These are phyloP conservation scores for Iberis pinnata DNA, from an alignment of 345 rosid genomes.

Conservation along the genomic window DNA sequence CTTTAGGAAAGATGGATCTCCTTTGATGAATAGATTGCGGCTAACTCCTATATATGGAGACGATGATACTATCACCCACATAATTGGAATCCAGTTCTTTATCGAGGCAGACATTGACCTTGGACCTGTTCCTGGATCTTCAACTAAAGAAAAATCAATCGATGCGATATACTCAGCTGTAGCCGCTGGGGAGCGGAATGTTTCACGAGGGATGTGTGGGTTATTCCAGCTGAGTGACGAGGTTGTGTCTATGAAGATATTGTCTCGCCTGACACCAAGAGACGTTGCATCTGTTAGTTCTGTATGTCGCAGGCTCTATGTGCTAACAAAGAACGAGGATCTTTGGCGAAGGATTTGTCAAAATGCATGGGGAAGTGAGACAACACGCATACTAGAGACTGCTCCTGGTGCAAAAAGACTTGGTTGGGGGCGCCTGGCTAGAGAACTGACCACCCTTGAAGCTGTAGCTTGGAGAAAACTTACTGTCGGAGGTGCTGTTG, in stretches of 20 bases:
- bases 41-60: slow-evolving; percentile 83
- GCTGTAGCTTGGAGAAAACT: too few species aligned
- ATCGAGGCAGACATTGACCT: slow-evolving; percentile 77
- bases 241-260: slow-evolving; percentile 61
- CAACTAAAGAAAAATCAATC: slow-evolving; percentile 40
- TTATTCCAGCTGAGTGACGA: slow-evolving; percentile 67
- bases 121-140: slow-evolving; percentile 59
- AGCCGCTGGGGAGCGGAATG: slow-evolving; percentile 50
- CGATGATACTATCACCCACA: slow-evolving; percentile 65
- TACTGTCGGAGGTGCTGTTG: too few species aligned
- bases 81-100: slow-evolving; percentile 82
- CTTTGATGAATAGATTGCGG: slow-evolving; percentile 65
- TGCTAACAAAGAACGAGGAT: slow-evolving; percentile 69
- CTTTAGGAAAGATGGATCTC: slow-evolving; percentile 81
- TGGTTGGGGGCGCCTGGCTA: too few species aligned
- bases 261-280: slow-evolving; percentile 71
- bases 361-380: slow-evolving; percentile 85
- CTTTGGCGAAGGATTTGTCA: slow-evolving; percentile 88
- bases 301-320: slow-evolving; percentile 56
- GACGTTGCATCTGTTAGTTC: slow-evolving; percentile 78
- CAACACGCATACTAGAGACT: slow-evolving; percentile 63
- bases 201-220: slow-evolving; percentile 58
- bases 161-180: slow-evolving; percentile 28
- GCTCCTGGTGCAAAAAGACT: too few species aligned
- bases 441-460: too few species aligned